Conservation (phyloP, 495 filamentous ascomycete genomes). For the Podospora pseudoanserina region DNA sequence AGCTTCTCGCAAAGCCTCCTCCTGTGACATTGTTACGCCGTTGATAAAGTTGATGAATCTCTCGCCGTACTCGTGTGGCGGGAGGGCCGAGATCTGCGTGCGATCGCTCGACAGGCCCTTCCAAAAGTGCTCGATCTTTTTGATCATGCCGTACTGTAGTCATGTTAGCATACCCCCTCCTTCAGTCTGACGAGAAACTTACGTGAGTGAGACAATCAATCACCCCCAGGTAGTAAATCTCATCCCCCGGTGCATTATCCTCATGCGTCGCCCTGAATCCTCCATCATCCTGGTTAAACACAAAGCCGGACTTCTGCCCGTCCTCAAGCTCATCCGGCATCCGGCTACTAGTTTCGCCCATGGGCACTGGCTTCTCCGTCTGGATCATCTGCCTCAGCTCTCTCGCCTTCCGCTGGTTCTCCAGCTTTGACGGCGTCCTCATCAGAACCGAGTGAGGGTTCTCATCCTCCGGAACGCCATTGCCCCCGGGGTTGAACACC, state of each 20-base stretch:
- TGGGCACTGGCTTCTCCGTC: conserved; percentile 82
- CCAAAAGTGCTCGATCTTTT: conserved; percentile 87
- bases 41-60: conserved; percentile 92
- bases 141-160: conserved; percentile 74
- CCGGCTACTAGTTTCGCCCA: conserved; percentile 74
- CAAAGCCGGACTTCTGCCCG: conserved; percentile 48
- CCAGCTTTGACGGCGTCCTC: conserved; percentile 90
- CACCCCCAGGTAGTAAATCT: conserved; percentile 96
- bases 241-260: conserved; percentile 75
- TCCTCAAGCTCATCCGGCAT: conserved; percentile 88
- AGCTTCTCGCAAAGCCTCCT: conserved; percentile 68
- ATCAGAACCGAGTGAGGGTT: conserved; percentile 62
- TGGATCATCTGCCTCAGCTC: conserved; percentile 91
- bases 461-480: conserved; percentile 49
- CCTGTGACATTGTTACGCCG: conserved; percentile 81
- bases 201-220: conserved; percentile 97
- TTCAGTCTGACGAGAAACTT: conserved; percentile 35
- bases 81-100: conserved; percentile 87
- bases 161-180: conserved; percentile 31
- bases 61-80: conserved; percentile 86
- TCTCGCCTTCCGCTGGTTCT: conserved; percentile 85
- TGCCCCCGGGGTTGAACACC: conserved; percentile 90
- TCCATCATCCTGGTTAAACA: conserved; percentile 92
- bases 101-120: conserved; percentile 82
- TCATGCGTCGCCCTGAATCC: conserved; percentile 93